Conservation (phyloP, 192 early-diverging fungal genomes). For the Coemansia sp. region DNA sequence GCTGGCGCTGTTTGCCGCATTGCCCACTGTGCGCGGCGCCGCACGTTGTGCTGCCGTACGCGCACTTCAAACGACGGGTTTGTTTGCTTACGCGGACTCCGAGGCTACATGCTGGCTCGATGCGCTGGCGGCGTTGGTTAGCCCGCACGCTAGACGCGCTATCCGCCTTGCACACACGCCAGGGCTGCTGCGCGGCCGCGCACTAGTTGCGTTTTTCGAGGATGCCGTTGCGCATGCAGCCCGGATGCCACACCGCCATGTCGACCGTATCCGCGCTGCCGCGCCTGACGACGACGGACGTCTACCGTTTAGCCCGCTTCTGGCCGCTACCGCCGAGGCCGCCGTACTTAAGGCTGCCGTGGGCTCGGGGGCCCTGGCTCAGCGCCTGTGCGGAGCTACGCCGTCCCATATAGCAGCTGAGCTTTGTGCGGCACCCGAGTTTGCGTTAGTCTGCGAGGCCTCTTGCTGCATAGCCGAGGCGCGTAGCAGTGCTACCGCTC, state of each 20-base stretch:
- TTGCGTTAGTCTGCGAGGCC: constrained; percentile 27
- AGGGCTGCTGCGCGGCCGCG: constrained; percentile 13
- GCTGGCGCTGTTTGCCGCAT: constrained; percentile 27
- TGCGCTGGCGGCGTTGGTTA: constrained; percentile 35
- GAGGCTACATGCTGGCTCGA: constrained; percentile 48
- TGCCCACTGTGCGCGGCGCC: constrained; percentile 31
- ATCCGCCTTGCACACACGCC: constrained; percentile 12
- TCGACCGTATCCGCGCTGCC: constrained; percentile 30
- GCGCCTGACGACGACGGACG: background rate
- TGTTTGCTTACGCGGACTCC: constrained; percentile 34
- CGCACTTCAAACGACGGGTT: constrained; percentile 28
- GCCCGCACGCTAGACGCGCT: constrained; percentile 30
- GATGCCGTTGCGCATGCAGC: constrained; percentile 26
- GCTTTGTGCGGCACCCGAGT: constrained; percentile 16
- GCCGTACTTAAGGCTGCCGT: constrained; percentile 29
- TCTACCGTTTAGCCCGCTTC: constrained; percentile 42
- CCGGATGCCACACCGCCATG: constrained; percentile 45
- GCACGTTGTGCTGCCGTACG: constrained; percentile 21
- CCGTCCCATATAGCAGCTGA: constrained; percentile 10
- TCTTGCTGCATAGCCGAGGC: constrained; percentile 29
- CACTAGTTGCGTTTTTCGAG: constrained; percentile 36
- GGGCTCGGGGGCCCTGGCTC: constrained; percentile 27
- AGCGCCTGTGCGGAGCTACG: constrained; percentile 7
- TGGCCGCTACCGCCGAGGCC: constrained; percentile 35
- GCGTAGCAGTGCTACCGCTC: constrained; percentile 6